These are phyloP conservation scores for Monilinia laxa DNA, from an alignment of 2,329 filamentous ascomycete genomes.

Conservation along the genomic window DNA sequence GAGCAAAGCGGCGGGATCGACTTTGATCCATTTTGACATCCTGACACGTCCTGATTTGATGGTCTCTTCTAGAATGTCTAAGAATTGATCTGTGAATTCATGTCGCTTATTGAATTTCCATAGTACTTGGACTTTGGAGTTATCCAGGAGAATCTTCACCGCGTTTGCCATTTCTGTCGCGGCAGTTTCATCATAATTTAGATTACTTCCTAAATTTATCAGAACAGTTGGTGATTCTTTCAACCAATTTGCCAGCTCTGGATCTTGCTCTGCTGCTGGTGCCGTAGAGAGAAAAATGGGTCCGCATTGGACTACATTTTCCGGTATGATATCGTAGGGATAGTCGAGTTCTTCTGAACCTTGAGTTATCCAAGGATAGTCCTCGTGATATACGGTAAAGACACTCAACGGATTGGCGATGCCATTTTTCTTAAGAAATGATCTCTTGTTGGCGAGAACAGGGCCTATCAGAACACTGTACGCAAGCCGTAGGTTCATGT, in stretches of 20 bases:
- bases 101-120: conserved; percentile 39
- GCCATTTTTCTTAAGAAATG: conserved; percentile 33
- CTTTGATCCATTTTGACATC: conserved; percentile 21
- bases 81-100: conserved; percentile 5
- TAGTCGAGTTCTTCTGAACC: conserved; percentile 31
- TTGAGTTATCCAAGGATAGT: conserved; percentile 30
- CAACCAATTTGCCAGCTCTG: conserved; percentile 46
- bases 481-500: conserved; percentile 38
- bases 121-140: conserved; percentile 35
- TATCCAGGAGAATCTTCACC: conserved; percentile 41
- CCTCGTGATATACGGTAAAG: conserved; percentile 18
- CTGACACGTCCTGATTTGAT: conserved; percentile 22
- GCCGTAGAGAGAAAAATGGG: conserved; percentile 45
- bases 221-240: conserved; percentile 44
- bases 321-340: conserved; percentile 42
- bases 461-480: conserved; percentile 25
- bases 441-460: conserved; percentile 27
- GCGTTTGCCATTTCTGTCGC: conserved; percentile 44
- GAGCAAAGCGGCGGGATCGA: conserved; percentile 34
- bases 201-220: conserved; percentile 47
- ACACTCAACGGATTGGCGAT: conserved; percentile 23
- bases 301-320: conserved; percentile 46
- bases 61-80: conserved; percentile 20
- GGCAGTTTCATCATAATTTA: conserved; percentile 27
- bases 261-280: conserved; percentile 42